A percentile compares a stretch with the other conserved stretches of the same genome.
Conservation (phyloP, 345 rosid genomes). For the Hirschfeldia incana region DNA sequence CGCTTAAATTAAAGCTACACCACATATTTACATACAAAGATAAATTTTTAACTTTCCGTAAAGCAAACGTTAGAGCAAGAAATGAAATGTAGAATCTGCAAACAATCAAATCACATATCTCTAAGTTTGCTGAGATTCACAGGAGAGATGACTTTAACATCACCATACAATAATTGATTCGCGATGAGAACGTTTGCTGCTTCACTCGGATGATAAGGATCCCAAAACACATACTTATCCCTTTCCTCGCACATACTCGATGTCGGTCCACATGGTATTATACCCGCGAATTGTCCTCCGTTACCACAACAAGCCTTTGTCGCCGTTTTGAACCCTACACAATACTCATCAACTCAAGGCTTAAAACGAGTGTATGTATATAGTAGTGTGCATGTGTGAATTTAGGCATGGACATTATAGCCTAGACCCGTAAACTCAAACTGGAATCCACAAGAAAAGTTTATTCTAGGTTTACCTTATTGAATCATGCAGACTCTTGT, state of each 20-base stretch:
- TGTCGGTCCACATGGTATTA: slow-evolving; percentile 49
- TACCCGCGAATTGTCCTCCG: slow-evolving; percentile 63
- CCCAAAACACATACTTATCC: slow-evolving; percentile 48
- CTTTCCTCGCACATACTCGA: slow-evolving; percentile 42
- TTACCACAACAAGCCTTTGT: slow-evolving; percentile 47
- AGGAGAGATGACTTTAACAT: slow-evolving; percentile 40
- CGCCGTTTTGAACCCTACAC: slow-evolving; percentile 39
- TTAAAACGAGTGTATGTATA: background rate
- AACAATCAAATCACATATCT: slow-evolving; percentile 31
- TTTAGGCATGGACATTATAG: too few species aligned
- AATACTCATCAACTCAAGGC: background rate
- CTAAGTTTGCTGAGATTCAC: slow-evolving; percentile 45
- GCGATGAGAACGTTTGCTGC: slow-evolving; percentile 41
- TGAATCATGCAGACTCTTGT: too few species aligned
- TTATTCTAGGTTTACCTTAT: too few species aligned
- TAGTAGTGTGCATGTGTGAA: background rate
- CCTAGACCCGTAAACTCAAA: too few species aligned
- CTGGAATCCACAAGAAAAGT: too few species aligned
- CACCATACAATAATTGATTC: slow-evolving; percentile 43
- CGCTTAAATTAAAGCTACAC: background rate
- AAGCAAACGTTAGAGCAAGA: slow-evolving; percentile 5
- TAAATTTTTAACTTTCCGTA: background rate
- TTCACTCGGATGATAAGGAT: slow-evolving; percentile 48
- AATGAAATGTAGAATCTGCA: background rate
- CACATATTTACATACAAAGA: slow-evolving; percentile 4